phyloP scores from a whole-genome alignment of 768 basidiomycete species.

The Gymnopilus junonius region DNA sequence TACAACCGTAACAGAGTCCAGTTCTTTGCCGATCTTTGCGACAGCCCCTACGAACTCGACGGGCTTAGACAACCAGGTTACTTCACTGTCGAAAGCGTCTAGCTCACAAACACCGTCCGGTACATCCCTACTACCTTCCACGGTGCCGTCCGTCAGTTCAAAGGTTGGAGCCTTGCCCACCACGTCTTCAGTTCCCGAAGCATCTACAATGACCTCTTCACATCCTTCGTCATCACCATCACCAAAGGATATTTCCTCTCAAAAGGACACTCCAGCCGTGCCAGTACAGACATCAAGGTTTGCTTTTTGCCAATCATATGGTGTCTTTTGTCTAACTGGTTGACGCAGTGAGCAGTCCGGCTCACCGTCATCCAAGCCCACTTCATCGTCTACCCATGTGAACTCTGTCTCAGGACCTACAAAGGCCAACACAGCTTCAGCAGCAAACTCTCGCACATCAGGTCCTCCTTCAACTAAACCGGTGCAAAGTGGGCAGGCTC shows the following conservation, averaged over 20 bases:
- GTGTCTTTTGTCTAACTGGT: not conserved
- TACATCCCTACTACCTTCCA: not conserved
- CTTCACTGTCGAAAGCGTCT: not conserved
- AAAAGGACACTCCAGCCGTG: slow-evolving; percentile 5
- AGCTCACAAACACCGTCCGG: not conserved
- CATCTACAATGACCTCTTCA: slow-evolving; percentile 7
- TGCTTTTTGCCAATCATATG: not conserved
- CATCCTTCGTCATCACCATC: not conserved
- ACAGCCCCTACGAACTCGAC: not conserved
- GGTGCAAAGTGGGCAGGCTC: not conserved
- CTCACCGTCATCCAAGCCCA: not conserved
- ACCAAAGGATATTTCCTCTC: not conserved
- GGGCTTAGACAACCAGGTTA: not conserved
- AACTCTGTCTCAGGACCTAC: slow-evolving; percentile 1
- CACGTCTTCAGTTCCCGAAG: not conserved
- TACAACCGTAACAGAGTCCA: slow-evolving; percentile 1
- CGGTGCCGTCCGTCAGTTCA: not conserved
- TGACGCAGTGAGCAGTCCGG: not conserved
- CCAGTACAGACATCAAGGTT: not conserved
- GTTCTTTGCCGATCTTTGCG: not conserved
- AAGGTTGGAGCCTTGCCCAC: not conserved
- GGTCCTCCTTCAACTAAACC: slow-evolving; percentile 8
- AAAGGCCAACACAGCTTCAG: not conserved
- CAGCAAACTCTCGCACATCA: not conserved
- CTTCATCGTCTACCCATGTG: not conserved